phyloP scores from a whole-genome alignment of 2,329 filamentous ascomycete genomes.

The Calonectria hawksworthii region DNA sequence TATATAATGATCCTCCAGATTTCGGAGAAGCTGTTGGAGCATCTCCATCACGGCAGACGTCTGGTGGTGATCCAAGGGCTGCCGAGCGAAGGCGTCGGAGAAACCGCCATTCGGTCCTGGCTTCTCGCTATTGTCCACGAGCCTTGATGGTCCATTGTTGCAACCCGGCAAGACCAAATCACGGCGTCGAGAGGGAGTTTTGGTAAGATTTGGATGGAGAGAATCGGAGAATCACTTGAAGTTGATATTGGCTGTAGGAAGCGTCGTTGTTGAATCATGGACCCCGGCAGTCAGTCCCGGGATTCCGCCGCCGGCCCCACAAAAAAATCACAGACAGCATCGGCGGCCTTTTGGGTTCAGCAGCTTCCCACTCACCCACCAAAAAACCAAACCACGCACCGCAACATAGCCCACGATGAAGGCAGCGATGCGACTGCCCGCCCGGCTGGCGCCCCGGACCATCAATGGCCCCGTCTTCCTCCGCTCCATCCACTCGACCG shows the following conservation, averaged over 20 bases:
- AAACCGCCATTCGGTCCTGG: not conserved
- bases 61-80: not conserved
- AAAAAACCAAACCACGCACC: not conserved
- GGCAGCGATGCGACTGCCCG: conserved; percentile 54
- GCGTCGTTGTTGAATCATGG: not conserved
- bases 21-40: not conserved
- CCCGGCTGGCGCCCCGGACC: conserved; percentile 51
- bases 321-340: not conserved
- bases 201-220: not conserved
- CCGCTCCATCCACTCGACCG: conserved; percentile 51
- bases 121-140: not conserved
- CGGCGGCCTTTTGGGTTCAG: not conserved
- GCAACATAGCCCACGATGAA: conserved; percentile 54
- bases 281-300: not conserved
- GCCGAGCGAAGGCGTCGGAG: not conserved
- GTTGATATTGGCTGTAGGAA: not conserved
- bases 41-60: not conserved
- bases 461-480: conserved; percentile 31
- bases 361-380: not conserved
- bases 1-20: not conserved
- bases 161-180: not conserved
- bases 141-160: not conserved
- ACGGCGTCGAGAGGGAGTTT: not conserved
- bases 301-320: not conserved
- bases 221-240: not conserved